These are phyloP conservation scores for Apiospora rasikravindrae DNA, from an alignment of 2,329 filamentous ascomycete species.

Conservation along the genomic window DNA sequence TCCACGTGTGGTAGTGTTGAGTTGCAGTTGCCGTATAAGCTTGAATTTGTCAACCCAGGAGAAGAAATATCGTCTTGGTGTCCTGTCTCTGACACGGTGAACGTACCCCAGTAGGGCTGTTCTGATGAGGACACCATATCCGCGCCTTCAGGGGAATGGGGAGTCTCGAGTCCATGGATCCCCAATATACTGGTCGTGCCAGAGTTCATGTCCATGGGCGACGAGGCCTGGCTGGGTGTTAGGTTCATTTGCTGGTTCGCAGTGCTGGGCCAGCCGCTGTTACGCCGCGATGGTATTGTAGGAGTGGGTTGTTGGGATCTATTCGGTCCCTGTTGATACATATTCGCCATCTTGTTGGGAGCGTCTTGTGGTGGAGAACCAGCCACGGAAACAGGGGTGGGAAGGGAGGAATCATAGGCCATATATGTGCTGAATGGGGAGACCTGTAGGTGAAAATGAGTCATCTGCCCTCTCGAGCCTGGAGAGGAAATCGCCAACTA, in stretches of 20 bases:
- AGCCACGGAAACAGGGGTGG: conserved; percentile 57
- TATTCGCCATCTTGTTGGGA: conserved; percentile 44
- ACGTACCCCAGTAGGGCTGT: conserved; percentile 44
- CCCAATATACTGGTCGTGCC: conserved; percentile 45
- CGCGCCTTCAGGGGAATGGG: conserved; percentile 32
- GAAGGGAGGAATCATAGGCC: conserved; percentile 32
- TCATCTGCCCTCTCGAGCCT: not conserved
- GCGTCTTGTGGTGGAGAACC: conserved; percentile 53
- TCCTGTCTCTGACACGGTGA: conserved; percentile 42
- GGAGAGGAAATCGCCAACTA: not conserved
- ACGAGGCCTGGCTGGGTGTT: conserved; percentile 48
- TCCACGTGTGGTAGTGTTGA: conserved; percentile 25
- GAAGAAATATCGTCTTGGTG: conserved; percentile 32
- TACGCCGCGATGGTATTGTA: conserved; percentile 49
- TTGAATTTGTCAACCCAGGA: not conserved
- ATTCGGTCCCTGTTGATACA: conserved; percentile 46
- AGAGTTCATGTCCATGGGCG: conserved; percentile 49
- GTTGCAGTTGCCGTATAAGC: not conserved
- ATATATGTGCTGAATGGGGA: conserved; percentile 39
- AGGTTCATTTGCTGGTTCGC: conserved; percentile 48
- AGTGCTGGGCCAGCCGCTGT: conserved; percentile 47
- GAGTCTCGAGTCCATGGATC: conserved; percentile 44
- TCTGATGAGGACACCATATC: conserved; percentile 37
- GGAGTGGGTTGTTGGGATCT: conserved; percentile 53
- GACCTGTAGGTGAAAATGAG: conserved; percentile 30